Conservation (phyloP, 2,329 filamentous ascomycete genomes). For the Trichothecium roseum region DNA sequence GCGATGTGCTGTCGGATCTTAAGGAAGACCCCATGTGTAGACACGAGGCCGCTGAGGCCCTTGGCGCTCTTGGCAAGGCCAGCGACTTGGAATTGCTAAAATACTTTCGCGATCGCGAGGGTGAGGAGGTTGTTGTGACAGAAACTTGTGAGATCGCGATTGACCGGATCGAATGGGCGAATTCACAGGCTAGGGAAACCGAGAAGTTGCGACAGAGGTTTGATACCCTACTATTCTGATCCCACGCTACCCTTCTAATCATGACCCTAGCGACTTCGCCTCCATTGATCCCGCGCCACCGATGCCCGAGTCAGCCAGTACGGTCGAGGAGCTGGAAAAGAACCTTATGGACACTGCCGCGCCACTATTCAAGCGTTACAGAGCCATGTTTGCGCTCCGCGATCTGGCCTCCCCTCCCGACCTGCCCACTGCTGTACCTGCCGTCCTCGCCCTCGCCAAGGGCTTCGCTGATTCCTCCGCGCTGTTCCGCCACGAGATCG, state of each 20-base stretch:
- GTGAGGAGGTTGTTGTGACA: slow-evolving; percentile 70
- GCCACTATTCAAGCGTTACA: slow-evolving; percentile 85
- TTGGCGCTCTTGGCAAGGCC: slow-evolving; percentile 74
- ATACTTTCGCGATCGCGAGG: slow-evolving; percentile 61
- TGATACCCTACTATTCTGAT: too few relatives aligned
- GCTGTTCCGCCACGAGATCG: slow-evolving; percentile 94
- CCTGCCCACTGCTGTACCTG: slow-evolving; percentile 79
- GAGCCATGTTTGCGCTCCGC: slow-evolving; percentile 94
- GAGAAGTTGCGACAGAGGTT: slow-evolving; percentile 80
- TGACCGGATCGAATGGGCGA: slow-evolving; percentile 88
- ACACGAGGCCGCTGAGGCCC: slow-evolving; percentile 91
- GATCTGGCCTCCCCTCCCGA: slow-evolving; percentile 91
- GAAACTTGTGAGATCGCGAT: slow-evolving; percentile 98
- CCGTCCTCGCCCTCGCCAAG: slow-evolving; percentile 73
- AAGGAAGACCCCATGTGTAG: slow-evolving; percentile 91
- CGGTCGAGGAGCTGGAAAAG: slow-evolving; percentile 65
- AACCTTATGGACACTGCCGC: slow-evolving; percentile 67
- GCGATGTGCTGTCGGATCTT: slow-evolving; percentile 63
- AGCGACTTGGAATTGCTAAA: slow-evolving; percentile 65
- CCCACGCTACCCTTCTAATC: slow-evolving; percentile 17
- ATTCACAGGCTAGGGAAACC: slow-evolving; percentile 56
- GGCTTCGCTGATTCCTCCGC: slow-evolving; percentile 81
- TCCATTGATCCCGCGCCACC: slow-evolving; percentile 94
- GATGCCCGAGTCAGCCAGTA: slow-evolving; percentile 58
- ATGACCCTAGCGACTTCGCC: slow-evolving; percentile 66